Percentiles rank a stretch among this genome's conserved stretches.
These are phyloP conservation scores for Yarrowia sp. DNA, from an alignment of 805 yeast species.

Conservation along the genomic window DNA sequence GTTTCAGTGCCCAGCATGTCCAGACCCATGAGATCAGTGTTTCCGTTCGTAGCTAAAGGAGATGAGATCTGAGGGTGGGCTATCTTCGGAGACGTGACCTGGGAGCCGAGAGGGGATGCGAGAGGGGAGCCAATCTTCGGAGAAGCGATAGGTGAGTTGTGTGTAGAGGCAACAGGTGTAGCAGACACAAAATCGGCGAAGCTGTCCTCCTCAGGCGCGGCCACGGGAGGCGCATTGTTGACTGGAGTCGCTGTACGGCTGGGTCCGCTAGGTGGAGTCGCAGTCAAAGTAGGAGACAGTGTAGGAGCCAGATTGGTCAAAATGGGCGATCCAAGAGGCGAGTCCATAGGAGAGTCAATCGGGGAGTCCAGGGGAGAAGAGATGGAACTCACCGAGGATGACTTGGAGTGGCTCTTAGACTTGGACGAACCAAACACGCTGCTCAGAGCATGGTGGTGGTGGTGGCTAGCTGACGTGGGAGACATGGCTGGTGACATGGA, in stretches of 20 bases:
- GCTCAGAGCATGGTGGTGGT: slow-evolving; percentile 13
- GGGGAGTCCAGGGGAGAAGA: slow-evolving; percentile 19
- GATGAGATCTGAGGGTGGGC: slow-evolving; percentile 21
- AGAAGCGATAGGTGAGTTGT: background rate
- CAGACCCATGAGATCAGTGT: background rate
- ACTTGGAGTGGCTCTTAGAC: slow-evolving; percentile 13
- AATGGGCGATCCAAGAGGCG: slow-evolving; percentile 21
- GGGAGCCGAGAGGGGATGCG: background rate
- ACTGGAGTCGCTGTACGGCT: background rate
- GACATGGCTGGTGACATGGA: slow-evolving; percentile 14
- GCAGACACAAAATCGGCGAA: slow-evolving; percentile 19
- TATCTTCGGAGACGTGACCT: background rate
- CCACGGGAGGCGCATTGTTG: background rate
- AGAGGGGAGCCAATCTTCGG: slow-evolving; percentile 5
- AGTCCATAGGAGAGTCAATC: slow-evolving; percentile 8
- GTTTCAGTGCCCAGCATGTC: background rate
- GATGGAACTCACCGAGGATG: background rate
- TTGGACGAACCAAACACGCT: slow-evolving; percentile 8
- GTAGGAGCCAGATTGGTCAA: slow-evolving; percentile 14
- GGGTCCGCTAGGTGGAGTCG: slow-evolving; percentile 2
- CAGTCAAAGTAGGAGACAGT: slow-evolving; percentile 7
- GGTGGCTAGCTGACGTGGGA: background rate
- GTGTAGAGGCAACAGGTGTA: slow-evolving; percentile 10
- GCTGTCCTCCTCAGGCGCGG: background rate
- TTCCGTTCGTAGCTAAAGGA: slow-evolving; percentile 2